A percentile compares a stretch with the other conserved stretches of the same genome.
phyloP scores from a whole-genome alignment of 169 alveolate species.

The Cryptosporidium ryanae region DNA sequence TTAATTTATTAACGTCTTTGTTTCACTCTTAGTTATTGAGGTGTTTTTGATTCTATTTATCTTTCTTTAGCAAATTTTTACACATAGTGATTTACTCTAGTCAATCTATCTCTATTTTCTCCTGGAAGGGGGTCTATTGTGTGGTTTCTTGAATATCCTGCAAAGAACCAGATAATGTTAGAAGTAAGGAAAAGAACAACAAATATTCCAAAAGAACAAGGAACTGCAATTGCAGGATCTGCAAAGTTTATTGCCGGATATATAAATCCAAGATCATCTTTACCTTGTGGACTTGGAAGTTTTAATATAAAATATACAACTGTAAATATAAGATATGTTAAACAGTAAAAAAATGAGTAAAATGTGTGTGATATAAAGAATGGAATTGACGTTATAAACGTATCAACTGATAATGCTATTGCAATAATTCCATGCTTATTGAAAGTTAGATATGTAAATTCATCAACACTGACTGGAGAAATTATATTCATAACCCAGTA shows the following conservation, averaged over 20 bases:
- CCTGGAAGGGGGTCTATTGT: conserved; percentile 57
- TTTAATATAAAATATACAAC: conserved; percentile 37
- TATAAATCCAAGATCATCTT: conserved; percentile 62
- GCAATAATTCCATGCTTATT: conserved; percentile 64
- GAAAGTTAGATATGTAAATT: conserved; percentile 49
- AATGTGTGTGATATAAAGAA: conserved; percentile 50
- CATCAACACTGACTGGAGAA: conserved; percentile 70
- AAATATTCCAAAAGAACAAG: conserved; percentile 60
- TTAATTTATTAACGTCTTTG: too few species aligned
- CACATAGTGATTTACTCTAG: conserved; percentile 56
- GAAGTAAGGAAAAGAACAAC: conserved; percentile 23
- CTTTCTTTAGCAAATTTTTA: background rate
- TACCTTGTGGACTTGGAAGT: conserved; percentile 60
- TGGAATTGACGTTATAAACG: conserved; percentile 61
- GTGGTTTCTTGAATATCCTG: conserved; percentile 63
- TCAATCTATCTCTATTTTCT: background rate
- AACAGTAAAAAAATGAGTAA: conserved; percentile 48
- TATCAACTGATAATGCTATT: conserved; percentile 26
- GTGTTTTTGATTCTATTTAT: background rate
- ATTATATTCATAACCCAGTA: conserved; percentile 70
- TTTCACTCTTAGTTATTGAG: background rate
- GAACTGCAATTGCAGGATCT: conserved; percentile 62
- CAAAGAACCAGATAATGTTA: conserved; percentile 66
- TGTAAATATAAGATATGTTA: conserved; percentile 45
- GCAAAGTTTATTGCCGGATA: conserved; percentile 72